Percentiles rank a stretch among this genome's conserved stretches.
Evolutionary conservation across 2,329 filamentous ascomycete genomes (phyloP).

Genomic region (Fusarium sp.): DNA sequence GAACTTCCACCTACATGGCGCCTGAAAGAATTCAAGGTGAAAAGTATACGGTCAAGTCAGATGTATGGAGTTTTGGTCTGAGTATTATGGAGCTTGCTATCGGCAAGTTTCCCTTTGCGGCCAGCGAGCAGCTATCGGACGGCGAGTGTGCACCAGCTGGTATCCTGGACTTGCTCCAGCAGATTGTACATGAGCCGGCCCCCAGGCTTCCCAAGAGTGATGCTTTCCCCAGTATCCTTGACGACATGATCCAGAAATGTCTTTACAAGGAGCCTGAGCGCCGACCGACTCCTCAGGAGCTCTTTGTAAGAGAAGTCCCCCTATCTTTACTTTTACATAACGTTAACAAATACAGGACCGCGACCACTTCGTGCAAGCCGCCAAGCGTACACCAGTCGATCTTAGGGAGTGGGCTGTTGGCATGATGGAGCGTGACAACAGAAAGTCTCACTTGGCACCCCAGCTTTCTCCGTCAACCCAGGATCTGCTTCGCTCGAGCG

Average conservation of each 20-base stretch:
- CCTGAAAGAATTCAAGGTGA: conserved; percentile 97
- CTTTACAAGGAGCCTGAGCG: conserved; percentile 89
- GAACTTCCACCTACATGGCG: conserved; percentile 99
- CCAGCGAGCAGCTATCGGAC: conserved; percentile 77
- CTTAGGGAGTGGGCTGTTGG: conserved; percentile 92
- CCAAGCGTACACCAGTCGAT: conserved; percentile 95
- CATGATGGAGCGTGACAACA: conserved; percentile 94
- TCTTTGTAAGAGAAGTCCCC: conserved; percentile 77
- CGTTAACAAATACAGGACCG: conserved; percentile 73
- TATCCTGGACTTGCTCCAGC: conserved; percentile 94
- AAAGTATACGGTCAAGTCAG: conserved; percentile 96
- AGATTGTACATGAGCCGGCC: conserved; percentile 96
- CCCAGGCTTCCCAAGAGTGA: conserved; percentile 96
- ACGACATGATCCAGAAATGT: conserved; percentile 98
- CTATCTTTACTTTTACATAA: neutral
- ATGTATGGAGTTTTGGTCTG: conserved; percentile 98
- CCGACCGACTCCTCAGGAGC: conserved; percentile 90
- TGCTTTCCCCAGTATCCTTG: conserved; percentile 92
- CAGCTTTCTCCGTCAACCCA: conserved; percentile 83
- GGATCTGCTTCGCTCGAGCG: conserved; percentile 75
- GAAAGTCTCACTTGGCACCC: conserved; percentile 91
- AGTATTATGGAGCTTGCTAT: conserved; percentile 98
- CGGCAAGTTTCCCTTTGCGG: conserved; percentile 93
- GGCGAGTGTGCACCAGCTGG: conserved; percentile 88
- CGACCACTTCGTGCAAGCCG: conserved; percentile 94